Evolutionary conservation across 208 protist species (phyloP).

Genomic region (Leishmania mexicana): DNA sequence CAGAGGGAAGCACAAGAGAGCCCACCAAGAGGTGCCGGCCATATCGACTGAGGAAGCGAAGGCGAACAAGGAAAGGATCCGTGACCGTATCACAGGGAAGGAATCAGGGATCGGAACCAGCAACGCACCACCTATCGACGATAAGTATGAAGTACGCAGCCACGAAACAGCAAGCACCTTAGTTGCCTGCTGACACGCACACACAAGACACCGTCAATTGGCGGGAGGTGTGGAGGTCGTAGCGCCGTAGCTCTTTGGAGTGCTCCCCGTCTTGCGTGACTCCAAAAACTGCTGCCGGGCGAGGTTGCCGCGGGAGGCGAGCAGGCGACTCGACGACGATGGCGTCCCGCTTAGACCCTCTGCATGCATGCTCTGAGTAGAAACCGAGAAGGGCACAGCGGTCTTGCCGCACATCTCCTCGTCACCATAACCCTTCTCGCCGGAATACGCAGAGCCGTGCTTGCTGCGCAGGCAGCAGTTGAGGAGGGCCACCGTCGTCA

Average conservation of each 20-base stretch:
- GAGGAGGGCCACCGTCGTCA: constrained; percentile 44
- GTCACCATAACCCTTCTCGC: constrained; percentile 8
- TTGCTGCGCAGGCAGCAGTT: constrained; percentile 52
- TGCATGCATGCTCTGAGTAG: background rate
- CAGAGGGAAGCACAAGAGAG: background rate
- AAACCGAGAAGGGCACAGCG: constrained; percentile 7
- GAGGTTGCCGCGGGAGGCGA: constrained; percentile 44
- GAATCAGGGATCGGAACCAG: background rate
- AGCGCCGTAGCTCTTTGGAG: constrained; percentile 23
- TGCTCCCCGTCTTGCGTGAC: constrained; percentile 34
- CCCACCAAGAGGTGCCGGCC: background rate
- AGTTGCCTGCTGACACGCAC: background rate
- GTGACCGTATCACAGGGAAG: background rate
- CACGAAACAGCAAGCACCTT: background rate
- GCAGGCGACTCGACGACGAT: constrained; percentile 29
- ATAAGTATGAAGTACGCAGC: background rate
- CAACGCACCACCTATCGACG: background rate
- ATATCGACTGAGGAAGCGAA: background rate
- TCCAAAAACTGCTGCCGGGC: constrained; percentile 77
- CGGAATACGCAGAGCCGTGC: constrained; percentile 19
- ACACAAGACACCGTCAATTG: constrained; percentile 1
- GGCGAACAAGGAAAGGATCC: background rate
- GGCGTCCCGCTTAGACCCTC: constrained; percentile 7
- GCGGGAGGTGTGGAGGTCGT: background rate
- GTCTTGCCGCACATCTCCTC: constrained; percentile 31